These are phyloP conservation scores for Magnaporthiopsis rhizophila DNA, from an alignment of 2,329 filamentous ascomycete genomes.

Conservation along the genomic window DNA sequence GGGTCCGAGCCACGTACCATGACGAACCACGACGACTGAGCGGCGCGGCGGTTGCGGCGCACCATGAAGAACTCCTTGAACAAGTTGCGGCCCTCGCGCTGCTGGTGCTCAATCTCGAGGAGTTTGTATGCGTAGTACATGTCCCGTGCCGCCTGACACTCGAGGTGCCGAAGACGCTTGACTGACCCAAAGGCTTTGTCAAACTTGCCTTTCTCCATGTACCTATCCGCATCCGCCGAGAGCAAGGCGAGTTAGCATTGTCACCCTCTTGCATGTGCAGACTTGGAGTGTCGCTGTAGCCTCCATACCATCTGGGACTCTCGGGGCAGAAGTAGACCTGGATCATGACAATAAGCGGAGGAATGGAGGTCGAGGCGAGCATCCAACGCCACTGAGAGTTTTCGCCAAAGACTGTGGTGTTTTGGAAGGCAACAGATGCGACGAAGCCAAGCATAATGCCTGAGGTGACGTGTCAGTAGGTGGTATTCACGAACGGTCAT, in stretches of 20 bases:
- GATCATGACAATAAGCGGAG: slow-evolving; percentile 1
- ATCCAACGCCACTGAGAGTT: slow-evolving; percentile 7
- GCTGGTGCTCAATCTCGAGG: slow-evolving; percentile 42
- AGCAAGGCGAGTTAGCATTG: neutral
- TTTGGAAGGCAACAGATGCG: neutral
- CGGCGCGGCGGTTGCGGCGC: slow-evolving; percentile 51
- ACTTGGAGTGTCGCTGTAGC: neutral
- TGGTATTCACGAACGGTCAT: no score
- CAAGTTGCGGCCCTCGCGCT: slow-evolving; percentile 23
- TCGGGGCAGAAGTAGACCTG: slow-evolving; percentile 6
- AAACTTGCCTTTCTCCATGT: slow-evolving; percentile 1
- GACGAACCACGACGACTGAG: slow-evolving; percentile 51
- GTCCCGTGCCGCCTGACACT: slow-evolving; percentile 47
- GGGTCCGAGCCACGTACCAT: slow-evolving; percentile 56
- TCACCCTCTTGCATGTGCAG: neutral
- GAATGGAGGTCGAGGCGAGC: slow-evolving; percentile 5
- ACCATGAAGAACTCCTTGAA: slow-evolving; percentile 44
- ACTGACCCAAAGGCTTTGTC: slow-evolving; percentile 38
- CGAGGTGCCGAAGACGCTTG: slow-evolving; percentile 37
- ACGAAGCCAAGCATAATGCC: slow-evolving; percentile 39
- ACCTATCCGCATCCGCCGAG: neutral
- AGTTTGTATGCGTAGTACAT: slow-evolving; percentile 50
- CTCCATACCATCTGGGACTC: neutral
- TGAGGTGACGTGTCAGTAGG: neutral
- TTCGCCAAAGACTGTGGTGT: neutral